Percentiles rank a stretch among this genome's conserved stretches.
Conservation (phyloP, 163 green algal genomes). For the Chlorella variabilis region DNA sequence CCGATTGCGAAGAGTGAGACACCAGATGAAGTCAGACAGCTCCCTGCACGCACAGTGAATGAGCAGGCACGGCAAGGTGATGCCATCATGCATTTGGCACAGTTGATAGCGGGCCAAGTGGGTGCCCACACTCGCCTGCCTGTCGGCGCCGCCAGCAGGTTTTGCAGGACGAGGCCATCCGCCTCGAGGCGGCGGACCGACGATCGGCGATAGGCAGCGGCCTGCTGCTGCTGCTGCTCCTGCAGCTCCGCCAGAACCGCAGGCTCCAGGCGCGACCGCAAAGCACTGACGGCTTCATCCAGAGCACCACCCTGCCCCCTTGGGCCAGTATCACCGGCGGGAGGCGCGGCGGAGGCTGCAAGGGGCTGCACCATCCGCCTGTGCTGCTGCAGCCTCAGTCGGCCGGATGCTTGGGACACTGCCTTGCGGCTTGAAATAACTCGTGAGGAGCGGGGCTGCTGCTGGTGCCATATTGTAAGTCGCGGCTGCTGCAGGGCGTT, state of each 20-base stretch:
- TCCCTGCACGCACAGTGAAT: conserved; percentile 6
- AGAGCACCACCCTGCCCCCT: background rate
- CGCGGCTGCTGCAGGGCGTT: no score
- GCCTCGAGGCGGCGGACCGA: conserved; percentile 9
- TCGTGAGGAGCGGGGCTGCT: no score
- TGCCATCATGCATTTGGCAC: no score
- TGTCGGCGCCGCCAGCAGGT: background rate
- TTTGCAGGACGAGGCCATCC: conserved; percentile 23
- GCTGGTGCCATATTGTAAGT: no score
- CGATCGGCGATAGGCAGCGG: background rate
- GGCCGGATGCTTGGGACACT: no score
- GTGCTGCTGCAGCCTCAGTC: no score
- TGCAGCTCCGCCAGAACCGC: conserved; percentile 23
- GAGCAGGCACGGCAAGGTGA: background rate
- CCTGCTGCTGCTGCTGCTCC: conserved; percentile 26
- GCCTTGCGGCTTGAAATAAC: no score
- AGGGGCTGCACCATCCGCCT: no score
- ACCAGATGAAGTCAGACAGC: conserved; percentile 30
- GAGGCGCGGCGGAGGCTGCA: no score
- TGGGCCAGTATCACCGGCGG: no score
- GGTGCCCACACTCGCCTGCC: conserved; percentile 19
- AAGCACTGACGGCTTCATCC: background rate
- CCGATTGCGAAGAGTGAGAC: background rate
- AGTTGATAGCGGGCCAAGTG: no score
- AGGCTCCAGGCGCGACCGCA: background rate